Base-by-base conservation (phyloP, 164 flowering plant species). In the Litsea cubeba region DNA sequence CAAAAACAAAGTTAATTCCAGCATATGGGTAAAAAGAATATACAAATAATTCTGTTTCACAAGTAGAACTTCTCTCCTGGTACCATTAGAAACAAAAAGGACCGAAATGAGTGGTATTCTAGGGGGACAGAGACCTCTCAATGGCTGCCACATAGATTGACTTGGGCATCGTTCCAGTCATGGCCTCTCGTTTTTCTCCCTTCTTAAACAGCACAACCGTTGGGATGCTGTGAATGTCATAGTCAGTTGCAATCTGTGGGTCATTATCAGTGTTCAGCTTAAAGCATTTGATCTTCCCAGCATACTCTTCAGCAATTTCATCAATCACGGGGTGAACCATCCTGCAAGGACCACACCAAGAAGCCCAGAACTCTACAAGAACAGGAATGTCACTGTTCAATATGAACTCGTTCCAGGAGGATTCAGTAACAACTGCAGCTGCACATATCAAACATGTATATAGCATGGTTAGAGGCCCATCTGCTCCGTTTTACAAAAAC, bases 321-420 rank as follows among this genome's bases (percentile, higher is more conserved):
- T 88, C 95, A 22, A 95, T 86, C 60, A 90, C 86, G 60, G 94
- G 85, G 68, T 90, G 90, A n/a, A 95, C 97, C 98, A 93, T 95
- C 83, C 85, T 82, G 86, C 97, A 95, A 3, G 97, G 98, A 0
- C 98, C 98, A 77, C 99, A 95, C 98, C 99, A 92, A 74, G 89
- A 82, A 24, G 97, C 90, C 79, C 86, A 88, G 75, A 95, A 95
- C 69, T 91, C 97, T 32, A 95, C 99, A 0, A 95, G 86, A 46
- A 93, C 95, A 2, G 93, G 98, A 35, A 70, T 72, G 35, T 91
- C 85, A 46, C 91, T 91, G 51, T 81, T 79, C 76, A 88, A 66
- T 22, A 95, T 77, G 28, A 67, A 78, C 23, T 85, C 82, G 18
- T 88, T 86, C 99, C 97, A 95, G n/a, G 92, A 83, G 72, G 85